Percentiles rank a stretch among this genome's conserved stretches.
Conservation (phyloP, 176 grass and related monocot genomes). For the Oryza australiensis region DNA sequence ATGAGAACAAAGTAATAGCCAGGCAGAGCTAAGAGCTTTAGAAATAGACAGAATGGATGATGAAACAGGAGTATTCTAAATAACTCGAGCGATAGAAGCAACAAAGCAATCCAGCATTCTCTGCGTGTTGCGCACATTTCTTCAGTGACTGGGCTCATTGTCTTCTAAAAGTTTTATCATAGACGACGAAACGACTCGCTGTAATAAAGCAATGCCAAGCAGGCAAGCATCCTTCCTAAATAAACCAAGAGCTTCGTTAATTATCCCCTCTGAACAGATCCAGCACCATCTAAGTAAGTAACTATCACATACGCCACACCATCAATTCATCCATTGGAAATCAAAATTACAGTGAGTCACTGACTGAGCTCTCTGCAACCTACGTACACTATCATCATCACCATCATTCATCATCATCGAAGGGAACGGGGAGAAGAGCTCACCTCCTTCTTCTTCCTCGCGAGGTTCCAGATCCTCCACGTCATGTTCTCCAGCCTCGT, state of each 20-base stretch:
- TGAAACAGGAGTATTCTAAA: slow-evolving; percentile 8
- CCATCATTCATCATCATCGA: background rate
- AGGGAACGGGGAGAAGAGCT: slow-evolving; percentile 4
- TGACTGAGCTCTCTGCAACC: slow-evolving; percentile 9
- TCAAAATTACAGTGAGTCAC: background rate
- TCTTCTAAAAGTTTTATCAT: background rate
- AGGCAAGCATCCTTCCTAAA: background rate
- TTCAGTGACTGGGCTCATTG: background rate
- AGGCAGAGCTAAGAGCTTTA: slow-evolving; percentile 24
- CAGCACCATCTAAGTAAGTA: background rate
- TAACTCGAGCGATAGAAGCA: slow-evolving; percentile 4
- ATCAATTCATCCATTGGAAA: background rate
- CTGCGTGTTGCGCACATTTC: background rate
- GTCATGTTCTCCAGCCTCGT: slow-evolving; percentile 98
- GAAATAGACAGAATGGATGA: slow-evolving; percentile 19
- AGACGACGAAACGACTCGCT: background rate
- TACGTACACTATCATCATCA: background rate
- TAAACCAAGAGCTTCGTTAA: background rate
- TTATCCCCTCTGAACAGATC: slow-evolving; percentile 23
- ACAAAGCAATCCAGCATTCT: slow-evolving; percentile 14
- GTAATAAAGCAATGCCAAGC: background rate
- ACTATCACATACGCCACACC: background rate
- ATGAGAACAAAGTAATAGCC: background rate
- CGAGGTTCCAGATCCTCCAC: slow-evolving; percentile 99
- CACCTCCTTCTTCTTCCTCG: slow-evolving; percentile 98